phyloP scores from a whole-genome alignment of 164 flowering plant genomes.

The Aristolochia contorta region DNA sequence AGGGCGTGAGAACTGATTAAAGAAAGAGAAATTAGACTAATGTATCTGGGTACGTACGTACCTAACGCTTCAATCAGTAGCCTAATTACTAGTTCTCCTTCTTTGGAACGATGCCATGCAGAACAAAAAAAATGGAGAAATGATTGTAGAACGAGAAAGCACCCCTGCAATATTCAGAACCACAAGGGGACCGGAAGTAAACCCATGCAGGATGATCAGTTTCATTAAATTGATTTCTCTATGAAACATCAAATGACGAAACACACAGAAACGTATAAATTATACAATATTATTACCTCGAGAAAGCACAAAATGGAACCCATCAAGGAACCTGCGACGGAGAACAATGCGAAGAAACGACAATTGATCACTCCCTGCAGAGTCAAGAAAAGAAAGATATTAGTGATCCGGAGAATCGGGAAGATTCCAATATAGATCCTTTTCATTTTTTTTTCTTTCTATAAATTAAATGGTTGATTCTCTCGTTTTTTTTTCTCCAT shows the following conservation, averaged over 20 bases:
- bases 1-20: not conserved
- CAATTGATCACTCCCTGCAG: conserved; percentile 66
- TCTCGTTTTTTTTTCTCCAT: not conserved
- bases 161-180: conserved; percentile 42
- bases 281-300: conserved; percentile 47
- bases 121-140: conserved; percentile 45
- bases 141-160: conserved; percentile 35
- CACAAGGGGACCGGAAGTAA: not conserved
- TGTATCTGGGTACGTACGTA: conserved; percentile 13
- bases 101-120: conserved; percentile 29
- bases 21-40: not conserved
- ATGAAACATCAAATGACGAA: not conserved
- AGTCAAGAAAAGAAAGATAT: too few species aligned
- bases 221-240: not conserved
- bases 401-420: too few species aligned
- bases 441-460: too few species aligned
- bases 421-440: too few species aligned
- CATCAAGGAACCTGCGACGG: conserved; percentile 60
- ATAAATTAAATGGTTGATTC: too few species aligned
- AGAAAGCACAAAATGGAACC: conserved; percentile 72
- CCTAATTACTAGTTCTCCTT: conserved; percentile 42
- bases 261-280: not conserved
- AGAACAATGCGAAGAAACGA: conserved; percentile 67
- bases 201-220: too few species aligned
- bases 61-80: conserved; percentile 69